These are phyloP conservation scores for Trichophyton mentagrophytes DNA, from an alignment of 2,329 filamentous ascomycete genomes.

Conservation along the genomic window DNA sequence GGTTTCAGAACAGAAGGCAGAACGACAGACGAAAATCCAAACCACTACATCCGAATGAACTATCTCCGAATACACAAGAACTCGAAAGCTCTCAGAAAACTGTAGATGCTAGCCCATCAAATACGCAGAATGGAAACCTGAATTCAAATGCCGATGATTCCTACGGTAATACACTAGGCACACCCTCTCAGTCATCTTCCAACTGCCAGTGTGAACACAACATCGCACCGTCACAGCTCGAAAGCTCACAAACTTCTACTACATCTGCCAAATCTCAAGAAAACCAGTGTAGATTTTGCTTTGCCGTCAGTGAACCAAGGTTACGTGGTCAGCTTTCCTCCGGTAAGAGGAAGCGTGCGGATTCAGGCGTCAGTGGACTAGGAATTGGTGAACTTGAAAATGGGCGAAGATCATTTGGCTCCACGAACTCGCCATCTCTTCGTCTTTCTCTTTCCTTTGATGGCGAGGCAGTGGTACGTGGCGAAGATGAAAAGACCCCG, in stretches of 20 bases:
- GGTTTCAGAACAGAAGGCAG: conserved; percentile 93
- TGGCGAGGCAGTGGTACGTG: conserved; percentile 28
- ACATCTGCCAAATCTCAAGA: not conserved
- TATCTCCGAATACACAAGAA: not conserved
- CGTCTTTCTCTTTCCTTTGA: conserved; percentile 32
- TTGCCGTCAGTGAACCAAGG: not conserved
- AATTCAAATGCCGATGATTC: not conserved
- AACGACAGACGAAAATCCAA: conserved; percentile 83
- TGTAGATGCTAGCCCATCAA: not conserved
- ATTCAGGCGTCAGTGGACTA: conserved; percentile 3
- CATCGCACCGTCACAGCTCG: not conserved
- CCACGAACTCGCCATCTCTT: conserved; percentile 22
- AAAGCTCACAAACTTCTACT: conserved; percentile 2
- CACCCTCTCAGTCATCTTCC: not conserved
- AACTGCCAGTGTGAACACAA: conserved; percentile 1
- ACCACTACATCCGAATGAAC: conserved; percentile 32
- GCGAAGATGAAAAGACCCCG: conserved; percentile 29
- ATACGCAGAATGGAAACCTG: not conserved
- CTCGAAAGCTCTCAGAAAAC: not conserved
- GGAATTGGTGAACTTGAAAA: not conserved
- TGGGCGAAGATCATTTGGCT: conserved; percentile 5
- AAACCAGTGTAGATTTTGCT: not conserved
- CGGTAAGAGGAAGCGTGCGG: conserved; percentile 11
- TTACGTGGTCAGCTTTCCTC: conserved; percentile 1
- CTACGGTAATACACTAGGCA: not conserved